These are phyloP conservation scores for Fennellomyces sp. DNA, from an alignment of 371 early-diverging fungal species.

Conservation along the genomic window DNA sequence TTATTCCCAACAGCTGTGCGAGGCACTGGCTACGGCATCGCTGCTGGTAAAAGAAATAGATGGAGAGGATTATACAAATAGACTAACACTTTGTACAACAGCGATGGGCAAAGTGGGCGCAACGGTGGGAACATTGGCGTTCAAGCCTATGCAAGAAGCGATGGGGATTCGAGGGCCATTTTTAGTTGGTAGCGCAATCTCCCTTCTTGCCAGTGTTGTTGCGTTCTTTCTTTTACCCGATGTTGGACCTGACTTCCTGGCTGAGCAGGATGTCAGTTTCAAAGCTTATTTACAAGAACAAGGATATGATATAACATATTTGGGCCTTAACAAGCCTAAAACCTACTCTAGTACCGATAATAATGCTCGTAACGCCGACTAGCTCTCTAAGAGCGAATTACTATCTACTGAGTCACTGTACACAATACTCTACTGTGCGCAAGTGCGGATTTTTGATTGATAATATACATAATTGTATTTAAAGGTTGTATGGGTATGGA, in stretches of 20 bases:
- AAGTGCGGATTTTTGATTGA: too few species aligned
- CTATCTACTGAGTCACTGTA: too few species aligned
- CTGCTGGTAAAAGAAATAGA: slow-evolving; percentile 33
- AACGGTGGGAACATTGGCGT: slow-evolving; percentile 47
- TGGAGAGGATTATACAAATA: neutral
- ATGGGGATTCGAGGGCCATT: slow-evolving; percentile 43
- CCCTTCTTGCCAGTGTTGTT: slow-evolving; percentile 29
- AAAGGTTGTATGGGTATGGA: neutral
- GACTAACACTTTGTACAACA: slow-evolving; percentile 1
- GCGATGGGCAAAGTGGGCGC: slow-evolving; percentile 60
- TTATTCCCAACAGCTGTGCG: slow-evolving; percentile 62
- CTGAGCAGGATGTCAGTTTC: slow-evolving; percentile 57
- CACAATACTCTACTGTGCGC: too few species aligned
- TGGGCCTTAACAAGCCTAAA: slow-evolving; percentile 27
- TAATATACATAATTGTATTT: neutral
- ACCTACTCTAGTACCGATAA: slow-evolving; percentile 5
- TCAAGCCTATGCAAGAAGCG: slow-evolving; percentile 41
- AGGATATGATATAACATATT: slow-evolving; percentile 51
- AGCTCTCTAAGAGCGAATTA: too few species aligned
- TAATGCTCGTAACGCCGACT: slow-evolving; percentile 1
- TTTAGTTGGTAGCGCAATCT: slow-evolving; percentile 40
- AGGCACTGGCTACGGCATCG: slow-evolving; percentile 67
- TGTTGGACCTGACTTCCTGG: slow-evolving; percentile 45
- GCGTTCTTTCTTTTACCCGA: slow-evolving; percentile 39
- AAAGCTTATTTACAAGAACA: slow-evolving; percentile 48